Conservation (phyloP, 345 rosid genomes). For the Camelina neglecta region DNA sequence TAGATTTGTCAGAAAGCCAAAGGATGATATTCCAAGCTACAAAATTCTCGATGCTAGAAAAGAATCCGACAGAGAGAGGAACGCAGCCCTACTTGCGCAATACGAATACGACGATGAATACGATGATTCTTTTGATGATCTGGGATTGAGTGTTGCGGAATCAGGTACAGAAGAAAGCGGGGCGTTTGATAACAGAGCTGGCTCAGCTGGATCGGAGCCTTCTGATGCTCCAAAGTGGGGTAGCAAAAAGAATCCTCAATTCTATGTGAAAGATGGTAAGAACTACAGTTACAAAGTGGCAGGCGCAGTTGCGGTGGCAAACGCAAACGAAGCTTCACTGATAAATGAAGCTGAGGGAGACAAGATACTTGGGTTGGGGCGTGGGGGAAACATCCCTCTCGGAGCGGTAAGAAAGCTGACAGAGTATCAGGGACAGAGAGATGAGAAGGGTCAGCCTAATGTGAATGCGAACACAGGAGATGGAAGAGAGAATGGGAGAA, state of each 20-base stretch:
- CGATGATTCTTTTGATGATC: conserved; percentile 96
- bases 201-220: conserved; percentile 43
- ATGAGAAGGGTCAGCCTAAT: conserved; percentile 39
- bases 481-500: conserved; percentile 47
- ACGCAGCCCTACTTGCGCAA: conserved; percentile 62
- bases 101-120: conserved; percentile 96
- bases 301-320: conserved; percentile 81
- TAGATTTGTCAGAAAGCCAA: conserved; percentile 79
- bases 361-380: conserved; percentile 79
- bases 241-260: conserved; percentile 77
- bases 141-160: conserved; percentile 74
- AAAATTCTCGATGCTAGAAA: conserved; percentile 59
- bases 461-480: conserved; percentile 38
- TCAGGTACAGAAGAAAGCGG: conserved; percentile 74
- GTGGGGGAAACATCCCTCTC: conserved; percentile 84
- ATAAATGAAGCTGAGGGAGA: conserved; percentile 67
- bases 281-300: conserved; percentile 92
- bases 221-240: conserved; percentile 72
- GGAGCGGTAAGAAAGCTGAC: conserved; percentile 74
- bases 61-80: conserved; percentile 53
- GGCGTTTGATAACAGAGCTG: conserved; percentile 52
- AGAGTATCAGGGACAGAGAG: conserved; percentile 51
- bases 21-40: conserved; percentile 52
- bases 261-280: conserved; percentile 90
- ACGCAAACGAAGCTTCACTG: conserved; percentile 70